A percentile compares a stretch with the other conserved stretches of the same genome.
phyloP scores from a whole-genome alignment of 1,284 basidiomycete species.

The Leccinum proliferum region DNA sequence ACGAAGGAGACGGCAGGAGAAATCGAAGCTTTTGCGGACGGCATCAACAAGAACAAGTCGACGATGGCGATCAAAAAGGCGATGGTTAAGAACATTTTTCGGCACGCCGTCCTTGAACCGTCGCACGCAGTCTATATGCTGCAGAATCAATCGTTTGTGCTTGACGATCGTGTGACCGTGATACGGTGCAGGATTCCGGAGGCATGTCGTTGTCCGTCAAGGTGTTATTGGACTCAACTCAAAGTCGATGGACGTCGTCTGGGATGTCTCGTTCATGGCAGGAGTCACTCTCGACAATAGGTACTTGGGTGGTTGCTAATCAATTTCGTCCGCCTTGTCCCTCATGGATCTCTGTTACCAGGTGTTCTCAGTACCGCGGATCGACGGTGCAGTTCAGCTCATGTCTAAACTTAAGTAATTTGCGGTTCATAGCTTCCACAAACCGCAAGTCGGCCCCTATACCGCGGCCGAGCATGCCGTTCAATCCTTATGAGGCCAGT shows the following conservation, averaged over 20 bases:
- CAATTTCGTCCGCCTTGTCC: background rate
- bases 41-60: constrained; percentile 56
- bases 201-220: constrained; percentile 89
- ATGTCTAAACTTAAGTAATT: constrained; percentile 80
- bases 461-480: constrained; percentile 37
- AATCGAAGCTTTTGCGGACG: constrained; percentile 74
- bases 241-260: constrained; percentile 92
- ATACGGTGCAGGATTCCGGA: constrained; percentile 93
- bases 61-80: constrained; percentile 76
- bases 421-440: constrained; percentile 49
- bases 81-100: constrained; percentile 86
- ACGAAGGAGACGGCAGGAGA: constrained; percentile 80
- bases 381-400: constrained; percentile 80
- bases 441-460: constrained; percentile 43
- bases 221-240: constrained; percentile 85
- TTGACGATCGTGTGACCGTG: constrained; percentile 88
- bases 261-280: constrained; percentile 94
- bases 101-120: constrained; percentile 94
- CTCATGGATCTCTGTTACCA: constrained; percentile 25
- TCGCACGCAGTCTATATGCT: constrained; percentile 86
- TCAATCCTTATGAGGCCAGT: constrained; percentile 63
- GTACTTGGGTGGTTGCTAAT: constrained; percentile 34
- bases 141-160: constrained; percentile 83
- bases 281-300: constrained; percentile 85
- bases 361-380: constrained; percentile 88